Evolutionary conservation across 345 rosid species (phyloP).

Genomic region (Trapa incisa): DNA sequence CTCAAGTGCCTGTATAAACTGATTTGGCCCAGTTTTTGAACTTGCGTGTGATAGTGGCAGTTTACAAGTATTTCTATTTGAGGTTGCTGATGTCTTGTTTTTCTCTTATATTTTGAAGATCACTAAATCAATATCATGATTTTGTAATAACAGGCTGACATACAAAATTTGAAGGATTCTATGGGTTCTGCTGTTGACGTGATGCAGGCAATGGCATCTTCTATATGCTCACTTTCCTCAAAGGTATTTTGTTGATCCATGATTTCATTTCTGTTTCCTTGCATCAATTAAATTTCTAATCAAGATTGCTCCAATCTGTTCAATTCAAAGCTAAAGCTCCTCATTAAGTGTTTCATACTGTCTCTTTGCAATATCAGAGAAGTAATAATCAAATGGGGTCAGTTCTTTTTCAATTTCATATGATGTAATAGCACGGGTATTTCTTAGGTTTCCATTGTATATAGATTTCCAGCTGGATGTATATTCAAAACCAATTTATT

Average conservation of each 20-base stretch:
- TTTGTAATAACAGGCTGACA: conserved; percentile 40
- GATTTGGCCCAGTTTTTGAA: not conserved
- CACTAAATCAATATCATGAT: not conserved
- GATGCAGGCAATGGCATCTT: conserved; percentile 83
- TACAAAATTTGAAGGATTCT: conserved; percentile 74
- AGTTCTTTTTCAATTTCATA: not conserved
- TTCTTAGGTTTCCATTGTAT: not conserved
- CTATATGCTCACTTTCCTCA: conserved; percentile 45
- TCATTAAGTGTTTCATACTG: not conserved
- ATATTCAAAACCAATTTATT: conserved; percentile 1
- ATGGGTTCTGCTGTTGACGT: conserved; percentile 75
- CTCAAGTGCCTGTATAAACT: not conserved
- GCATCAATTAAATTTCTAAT: not conserved
- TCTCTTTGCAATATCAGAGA: not conserved
- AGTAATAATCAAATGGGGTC: not conserved
- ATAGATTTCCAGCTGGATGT: not conserved
- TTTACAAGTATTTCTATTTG: not conserved
- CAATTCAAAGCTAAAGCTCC: not conserved
- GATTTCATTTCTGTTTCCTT: no score
- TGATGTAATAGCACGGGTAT: not conserved
- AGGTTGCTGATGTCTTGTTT: conserved; percentile 1
- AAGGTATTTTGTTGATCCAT: conserved; percentile 28
- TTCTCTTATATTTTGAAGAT: not conserved
- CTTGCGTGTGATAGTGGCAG: not conserved
- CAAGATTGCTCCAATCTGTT: not conserved